phyloP scores from a whole-genome alignment of 345 rosid species.

The Mercurialis annua region DNA sequence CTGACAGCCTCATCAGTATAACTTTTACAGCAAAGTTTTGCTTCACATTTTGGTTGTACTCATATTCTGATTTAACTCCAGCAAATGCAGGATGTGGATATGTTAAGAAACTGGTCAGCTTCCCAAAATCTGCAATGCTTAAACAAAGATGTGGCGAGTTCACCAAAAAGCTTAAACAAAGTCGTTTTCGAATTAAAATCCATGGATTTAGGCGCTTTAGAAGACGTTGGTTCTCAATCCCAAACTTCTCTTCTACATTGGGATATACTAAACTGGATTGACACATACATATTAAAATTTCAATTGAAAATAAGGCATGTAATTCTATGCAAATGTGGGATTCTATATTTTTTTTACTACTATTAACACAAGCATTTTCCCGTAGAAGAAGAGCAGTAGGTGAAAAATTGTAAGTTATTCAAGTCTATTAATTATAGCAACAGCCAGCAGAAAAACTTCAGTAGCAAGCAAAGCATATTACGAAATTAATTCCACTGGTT shows the following conservation, averaged over 20 bases:
- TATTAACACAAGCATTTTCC: not conserved
- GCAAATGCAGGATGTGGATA: slow-evolving; percentile 38
- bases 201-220: slow-evolving; percentile 57
- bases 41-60: not conserved
- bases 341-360: not conserved
- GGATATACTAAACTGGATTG: slow-evolving; percentile 49
- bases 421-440: not conserved
- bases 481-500: too few species aligned
- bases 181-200: slow-evolving; percentile 59
- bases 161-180: slow-evolving; percentile 48
- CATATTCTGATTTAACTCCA: slow-evolving; percentile 16
- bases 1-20: not conserved
- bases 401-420: not conserved
- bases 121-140: slow-evolving; percentile 39
- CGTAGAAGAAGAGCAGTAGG: not conserved
- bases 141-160: slow-evolving; percentile 46
- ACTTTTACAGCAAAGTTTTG: not conserved
- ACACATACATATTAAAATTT: slow-evolving; percentile 5
- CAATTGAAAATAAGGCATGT: not conserved
- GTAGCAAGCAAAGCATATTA: too few species aligned
- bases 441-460: not conserved
- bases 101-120: slow-evolving; percentile 35
- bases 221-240: slow-evolving; percentile 46
- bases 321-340: slow-evolving; percentile 3
- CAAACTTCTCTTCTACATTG: slow-evolving; percentile 51